Conservation (phyloP, 2,329 filamentous ascomycete species). For the Amylocarpus encephaloides region DNA sequence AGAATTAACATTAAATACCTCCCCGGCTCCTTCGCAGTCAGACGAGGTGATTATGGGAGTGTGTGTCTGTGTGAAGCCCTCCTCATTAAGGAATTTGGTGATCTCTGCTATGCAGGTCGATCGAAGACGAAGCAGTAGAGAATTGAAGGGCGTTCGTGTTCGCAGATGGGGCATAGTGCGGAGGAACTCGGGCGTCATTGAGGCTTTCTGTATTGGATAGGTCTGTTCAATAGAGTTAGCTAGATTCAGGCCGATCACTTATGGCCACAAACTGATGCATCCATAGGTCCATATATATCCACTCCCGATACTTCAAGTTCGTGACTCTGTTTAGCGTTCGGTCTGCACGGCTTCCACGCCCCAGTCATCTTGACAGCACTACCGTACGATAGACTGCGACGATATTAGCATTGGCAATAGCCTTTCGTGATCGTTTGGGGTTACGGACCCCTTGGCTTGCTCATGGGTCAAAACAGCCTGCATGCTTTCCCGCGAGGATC, state of each 20-base stretch:
- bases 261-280: constrained; percentile 61
- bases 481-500: constrained; percentile 69
- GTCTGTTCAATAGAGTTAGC: constrained; percentile 46
- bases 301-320: constrained; percentile 72
- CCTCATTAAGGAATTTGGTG: constrained; percentile 66
- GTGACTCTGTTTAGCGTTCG: constrained; percentile 62
- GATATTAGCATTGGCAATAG: constrained; percentile 9
- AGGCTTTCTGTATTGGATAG: constrained; percentile 94
- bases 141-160: constrained; percentile 72
- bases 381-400: constrained; percentile 68
- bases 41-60: constrained; percentile 94
- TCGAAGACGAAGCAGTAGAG: constrained; percentile 72
- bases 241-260: constrained; percentile 7
- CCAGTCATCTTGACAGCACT: constrained; percentile 73
- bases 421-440: background rate
- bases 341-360: constrained; percentile 64
- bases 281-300: constrained; percentile 66
- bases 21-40: constrained; percentile 93
- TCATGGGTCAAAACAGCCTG: constrained; percentile 43
- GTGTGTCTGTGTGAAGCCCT: constrained; percentile 75
- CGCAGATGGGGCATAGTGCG: constrained; percentile 84
- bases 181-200: constrained; percentile 82
- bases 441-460: constrained; percentile 25
- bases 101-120: constrained; percentile 71
- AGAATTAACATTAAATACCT: constrained; percentile 68